These are phyloP conservation scores for Tylopilus sp. DNA, from an alignment of 768 basidiomycete genomes.

Conservation along the genomic window DNA sequence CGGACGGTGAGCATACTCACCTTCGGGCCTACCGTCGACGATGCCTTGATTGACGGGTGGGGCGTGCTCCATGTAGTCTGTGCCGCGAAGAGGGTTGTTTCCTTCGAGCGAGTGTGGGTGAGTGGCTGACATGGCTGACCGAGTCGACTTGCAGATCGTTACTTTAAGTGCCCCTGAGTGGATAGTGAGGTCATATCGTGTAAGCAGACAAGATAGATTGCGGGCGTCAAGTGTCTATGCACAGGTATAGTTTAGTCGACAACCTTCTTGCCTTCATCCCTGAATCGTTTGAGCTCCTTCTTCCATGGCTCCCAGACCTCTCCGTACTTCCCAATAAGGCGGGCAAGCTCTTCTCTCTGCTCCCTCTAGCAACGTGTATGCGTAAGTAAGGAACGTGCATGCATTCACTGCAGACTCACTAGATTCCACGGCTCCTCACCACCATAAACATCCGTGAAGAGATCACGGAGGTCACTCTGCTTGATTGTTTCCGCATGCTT, in stretches of 20 bases:
- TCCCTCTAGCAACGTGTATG: conserved; percentile 51
- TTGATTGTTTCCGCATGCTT: conserved; percentile 69
- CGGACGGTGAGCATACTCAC: background rate
- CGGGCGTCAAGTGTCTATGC: background rate
- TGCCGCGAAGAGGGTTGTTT: conserved; percentile 13
- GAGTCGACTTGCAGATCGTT: background rate
- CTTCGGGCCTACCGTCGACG: conserved; percentile 19
- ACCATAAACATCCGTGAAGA: conserved; percentile 87
- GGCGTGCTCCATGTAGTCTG: conserved; percentile 15
- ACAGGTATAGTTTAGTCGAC: conserved; percentile 18
- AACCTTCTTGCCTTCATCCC: conserved; percentile 65
- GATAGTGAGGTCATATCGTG: conserved; percentile 16
- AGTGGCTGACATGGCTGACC: conserved; percentile 4
- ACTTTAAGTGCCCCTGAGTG: background rate
- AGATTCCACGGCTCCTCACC: conserved; percentile 83
- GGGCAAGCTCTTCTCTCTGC: conserved; percentile 74
- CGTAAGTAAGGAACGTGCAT: background rate
- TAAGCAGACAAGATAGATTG: background rate
- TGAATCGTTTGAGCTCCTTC: conserved; percentile 73
- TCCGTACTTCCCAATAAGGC: conserved; percentile 82
- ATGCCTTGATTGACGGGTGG: conserved; percentile 16
- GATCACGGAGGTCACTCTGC: conserved; percentile 66
- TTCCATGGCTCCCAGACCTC: conserved; percentile 84
- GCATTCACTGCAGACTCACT: conserved; percentile 43
- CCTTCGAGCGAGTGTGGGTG: conserved; percentile 20